These are phyloP conservation scores for Botrytis cinerea DNA, from an alignment of 2,329 filamentous ascomycete genomes.

Conservation along the genomic window DNA sequence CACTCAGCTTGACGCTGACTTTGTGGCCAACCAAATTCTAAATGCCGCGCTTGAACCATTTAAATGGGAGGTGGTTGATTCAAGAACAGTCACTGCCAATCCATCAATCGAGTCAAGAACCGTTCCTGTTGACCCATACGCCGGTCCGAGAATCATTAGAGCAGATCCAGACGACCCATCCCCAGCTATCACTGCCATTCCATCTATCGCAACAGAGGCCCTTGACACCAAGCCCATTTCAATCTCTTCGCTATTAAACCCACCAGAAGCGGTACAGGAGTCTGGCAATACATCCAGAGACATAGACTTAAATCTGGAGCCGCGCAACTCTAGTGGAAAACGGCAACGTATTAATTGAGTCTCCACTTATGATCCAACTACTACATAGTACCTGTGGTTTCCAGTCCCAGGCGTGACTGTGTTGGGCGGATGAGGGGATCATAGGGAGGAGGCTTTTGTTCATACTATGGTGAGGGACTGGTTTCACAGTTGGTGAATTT, in stretches of 20 bases:
- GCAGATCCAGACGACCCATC: neutral
- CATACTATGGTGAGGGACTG: no score
- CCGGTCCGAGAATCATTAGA: neutral
- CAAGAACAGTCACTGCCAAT: neutral
- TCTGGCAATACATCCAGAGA: no score
- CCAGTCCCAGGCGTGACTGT: no score
- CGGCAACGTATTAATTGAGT: neutral
- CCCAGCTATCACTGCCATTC: neutral
- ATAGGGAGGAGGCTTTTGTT: neutral
- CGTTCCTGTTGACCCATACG: neutral
- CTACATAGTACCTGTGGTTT: neutral
- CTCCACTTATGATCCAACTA: neutral
- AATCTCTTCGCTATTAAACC: slow-evolving; percentile 8
- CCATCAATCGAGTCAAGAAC: neutral
- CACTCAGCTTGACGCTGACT: neutral
- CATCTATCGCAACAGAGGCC: no score
- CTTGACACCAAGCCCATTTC: neutral
- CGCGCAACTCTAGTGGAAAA: neutral
- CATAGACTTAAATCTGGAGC: neutral
- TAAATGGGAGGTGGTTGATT: slow-evolving; percentile 4
- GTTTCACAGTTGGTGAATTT: neutral
- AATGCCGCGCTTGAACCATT: neutral
- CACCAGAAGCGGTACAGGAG: neutral
- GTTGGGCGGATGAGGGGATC: no score
- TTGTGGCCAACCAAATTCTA: neutral